Evolutionary conservation across 805 yeast species (phyloP).

Genomic region (Yamadazyma endophytica): DNA sequence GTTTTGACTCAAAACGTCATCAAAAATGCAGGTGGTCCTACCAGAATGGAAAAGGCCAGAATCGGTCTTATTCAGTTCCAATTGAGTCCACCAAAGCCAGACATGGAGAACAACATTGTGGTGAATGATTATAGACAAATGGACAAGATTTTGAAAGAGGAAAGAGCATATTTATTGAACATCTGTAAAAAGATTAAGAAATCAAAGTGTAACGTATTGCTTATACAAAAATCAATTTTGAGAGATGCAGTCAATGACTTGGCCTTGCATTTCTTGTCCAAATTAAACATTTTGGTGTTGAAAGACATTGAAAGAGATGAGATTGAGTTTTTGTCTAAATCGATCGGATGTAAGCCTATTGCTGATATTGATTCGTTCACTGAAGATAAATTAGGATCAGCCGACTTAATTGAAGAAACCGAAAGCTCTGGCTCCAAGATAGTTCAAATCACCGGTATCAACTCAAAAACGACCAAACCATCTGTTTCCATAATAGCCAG

Average conservation of each 20-base stretch:
- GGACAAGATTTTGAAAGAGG: conserved; percentile 98
- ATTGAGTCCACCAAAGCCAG: conserved; percentile 95
- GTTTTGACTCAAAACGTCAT: conserved; percentile 88
- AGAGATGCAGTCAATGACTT: conserved; percentile 94
- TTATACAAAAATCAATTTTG: conserved; percentile 88
- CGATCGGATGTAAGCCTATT: conserved; percentile 91
- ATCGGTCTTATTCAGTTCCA: conserved; percentile 91
- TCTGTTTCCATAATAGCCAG: conserved; percentile 90
- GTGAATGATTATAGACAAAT: conserved; percentile 98
- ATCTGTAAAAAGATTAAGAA: conserved; percentile 95
- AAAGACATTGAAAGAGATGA: conserved; percentile 97
- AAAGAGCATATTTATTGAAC: conserved; percentile 90
- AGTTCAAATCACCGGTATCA: conserved; percentile 79
- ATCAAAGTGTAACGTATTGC: conserved; percentile 89
- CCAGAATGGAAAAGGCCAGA: conserved; percentile 88
- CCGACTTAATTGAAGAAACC: conserved; percentile 88
- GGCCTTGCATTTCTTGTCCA: conserved; percentile 91
- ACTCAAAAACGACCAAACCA: conserved; percentile 47
- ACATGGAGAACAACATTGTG: conserved; percentile 94
- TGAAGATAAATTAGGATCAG: conserved; percentile 88
- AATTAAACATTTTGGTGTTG: conserved; percentile 88
- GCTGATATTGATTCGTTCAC: conserved; percentile 92
- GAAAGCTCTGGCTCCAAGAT: conserved; percentile 88
- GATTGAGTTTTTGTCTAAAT: conserved; percentile 79
- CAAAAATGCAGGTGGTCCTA: conserved; percentile 92